Evolutionary conservation across 495 filamentous ascomycete genomes (phyloP).

Genomic region (Aspergillus heteromorphus): DNA sequence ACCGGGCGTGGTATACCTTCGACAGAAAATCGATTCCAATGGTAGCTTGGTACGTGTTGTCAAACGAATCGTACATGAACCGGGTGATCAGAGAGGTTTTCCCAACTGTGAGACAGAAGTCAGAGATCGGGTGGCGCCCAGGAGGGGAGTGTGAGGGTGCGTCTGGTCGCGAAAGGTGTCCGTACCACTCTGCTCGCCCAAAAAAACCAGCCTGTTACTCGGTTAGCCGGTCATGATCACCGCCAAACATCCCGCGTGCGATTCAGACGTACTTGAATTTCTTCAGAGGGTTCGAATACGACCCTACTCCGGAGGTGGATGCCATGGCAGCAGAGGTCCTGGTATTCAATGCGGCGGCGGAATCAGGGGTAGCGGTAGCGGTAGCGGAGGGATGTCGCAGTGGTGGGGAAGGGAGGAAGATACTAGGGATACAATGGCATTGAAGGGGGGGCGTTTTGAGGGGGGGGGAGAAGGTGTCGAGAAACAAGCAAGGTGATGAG

Average conservation of each 20-base stretch:
- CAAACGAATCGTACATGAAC: constrained; percentile 99
- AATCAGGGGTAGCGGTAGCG: constrained; percentile 23
- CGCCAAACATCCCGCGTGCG: background rate
- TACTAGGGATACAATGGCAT: constrained; percentile 2
- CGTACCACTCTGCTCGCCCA: constrained; percentile 97
- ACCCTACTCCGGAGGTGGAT: constrained; percentile 60
- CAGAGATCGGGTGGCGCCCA: constrained; percentile 5
- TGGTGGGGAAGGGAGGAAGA: constrained; percentile 3
- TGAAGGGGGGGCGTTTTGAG: background rate
- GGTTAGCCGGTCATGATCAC: constrained; percentile 13
- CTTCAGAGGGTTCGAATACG: constrained; percentile 98
- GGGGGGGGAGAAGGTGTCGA: background rate
- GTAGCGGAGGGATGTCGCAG: constrained; percentile 10
- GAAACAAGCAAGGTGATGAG: background rate
- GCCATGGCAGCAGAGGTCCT: constrained; percentile 41
- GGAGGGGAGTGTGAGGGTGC: background rate
- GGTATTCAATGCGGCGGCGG: too few relatives aligned
- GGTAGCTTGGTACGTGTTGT: constrained; percentile 99
- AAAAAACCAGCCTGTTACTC: constrained; percentile 73
- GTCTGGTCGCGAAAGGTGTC: constrained; percentile 1
- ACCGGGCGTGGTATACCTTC: constrained; percentile 55
- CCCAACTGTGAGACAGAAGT: constrained; percentile 58
- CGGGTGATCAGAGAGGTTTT: constrained; percentile 98
- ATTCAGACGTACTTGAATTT: constrained; percentile 82
- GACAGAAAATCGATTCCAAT: constrained; percentile 99